Percentiles rank a stretch among this genome's conserved stretches.
phyloP scores from a whole-genome alignment of 305 asterid species.

The Rubia tinctorum region DNA sequence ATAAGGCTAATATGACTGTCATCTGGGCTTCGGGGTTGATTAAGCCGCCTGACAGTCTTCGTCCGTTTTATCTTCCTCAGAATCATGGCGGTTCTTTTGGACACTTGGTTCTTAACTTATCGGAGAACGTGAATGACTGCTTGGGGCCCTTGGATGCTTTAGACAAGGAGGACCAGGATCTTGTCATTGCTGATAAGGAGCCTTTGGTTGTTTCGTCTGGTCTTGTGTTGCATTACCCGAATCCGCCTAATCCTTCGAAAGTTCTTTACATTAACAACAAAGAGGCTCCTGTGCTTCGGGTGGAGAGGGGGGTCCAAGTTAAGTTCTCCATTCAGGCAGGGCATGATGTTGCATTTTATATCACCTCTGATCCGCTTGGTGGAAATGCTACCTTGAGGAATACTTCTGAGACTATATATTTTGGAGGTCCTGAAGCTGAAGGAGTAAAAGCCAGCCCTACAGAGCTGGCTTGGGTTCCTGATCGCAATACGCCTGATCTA shows the following conservation, averaged over 20 bases:
- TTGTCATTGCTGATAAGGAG: constrained; percentile 90
- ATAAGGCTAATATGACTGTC: constrained; percentile 58
- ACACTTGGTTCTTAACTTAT: constrained; percentile 67
- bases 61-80: constrained; percentile 94
- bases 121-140: constrained; percentile 68
- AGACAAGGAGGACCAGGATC: constrained; percentile 94
- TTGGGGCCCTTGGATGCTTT: constrained; percentile 89
- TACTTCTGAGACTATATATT: constrained; percentile 74
- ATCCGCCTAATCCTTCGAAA: constrained; percentile 92
- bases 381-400: constrained; percentile 95
- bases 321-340: constrained; percentile 97
- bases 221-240: constrained; percentile 81
- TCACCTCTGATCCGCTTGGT: constrained; percentile 95
- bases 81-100: constrained; percentile 88
- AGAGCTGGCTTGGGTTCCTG: constrained; percentile 88
- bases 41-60: constrained; percentile 86
- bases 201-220: constrained; percentile 76
- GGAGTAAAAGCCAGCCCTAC: constrained; percentile 90
- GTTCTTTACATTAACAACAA: constrained; percentile 90
- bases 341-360: constrained; percentile 87
- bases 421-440: constrained; percentile 93
- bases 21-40: constrained; percentile 91
- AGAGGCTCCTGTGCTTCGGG: constrained; percentile 89
- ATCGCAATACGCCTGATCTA: constrained; percentile 89
- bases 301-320: constrained; percentile 92